Percentiles rank a stretch among this genome's conserved stretches.
Conservation (phyloP, 2,329 filamentous ascomycete genomes). For the Penicillium sp. region DNA sequence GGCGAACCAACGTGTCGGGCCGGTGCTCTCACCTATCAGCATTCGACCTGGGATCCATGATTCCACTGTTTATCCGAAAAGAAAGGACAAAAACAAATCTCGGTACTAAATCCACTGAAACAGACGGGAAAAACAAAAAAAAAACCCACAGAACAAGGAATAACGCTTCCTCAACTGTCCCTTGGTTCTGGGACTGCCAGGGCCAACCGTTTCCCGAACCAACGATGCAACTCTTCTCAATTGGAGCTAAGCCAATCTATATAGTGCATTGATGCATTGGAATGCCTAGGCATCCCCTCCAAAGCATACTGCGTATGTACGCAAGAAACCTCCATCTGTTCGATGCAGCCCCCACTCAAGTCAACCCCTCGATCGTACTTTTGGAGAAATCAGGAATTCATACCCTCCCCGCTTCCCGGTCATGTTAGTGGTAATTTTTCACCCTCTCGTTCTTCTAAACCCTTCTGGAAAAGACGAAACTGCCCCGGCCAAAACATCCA, state of each 20-base stretch:
- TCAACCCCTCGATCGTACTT: constrained; percentile 14
- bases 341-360: constrained; percentile 6
- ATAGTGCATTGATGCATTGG: neutral
- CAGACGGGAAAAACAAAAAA: neutral
- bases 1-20: constrained; percentile 15
- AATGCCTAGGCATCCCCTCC: neutral
- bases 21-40: constrained; percentile 6
- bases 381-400: constrained; percentile 11
- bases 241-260: constrained; percentile 8
- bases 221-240: neutral
- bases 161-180: constrained; percentile 18
- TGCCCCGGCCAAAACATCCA: constrained; percentile 5
- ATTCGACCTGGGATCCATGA: constrained; percentile 9
- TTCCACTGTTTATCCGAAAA: constrained; percentile 10
- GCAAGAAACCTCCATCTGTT: constrained; percentile 1
- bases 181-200: constrained; percentile 26
- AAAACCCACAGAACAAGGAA: constrained; percentile 7
- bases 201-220: constrained; percentile 19
- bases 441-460: constrained; percentile 13
- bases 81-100: constrained; percentile 7
- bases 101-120: constrained; percentile 3
- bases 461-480: constrained; percentile 27
- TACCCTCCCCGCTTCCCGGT: constrained; percentile 10
- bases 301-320: too few relatives aligned
- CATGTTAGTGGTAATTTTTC: constrained; percentile 18